phyloP scores from a whole-genome alignment of 208 protist genomes.

The Phytomonas sp. region DNA sequence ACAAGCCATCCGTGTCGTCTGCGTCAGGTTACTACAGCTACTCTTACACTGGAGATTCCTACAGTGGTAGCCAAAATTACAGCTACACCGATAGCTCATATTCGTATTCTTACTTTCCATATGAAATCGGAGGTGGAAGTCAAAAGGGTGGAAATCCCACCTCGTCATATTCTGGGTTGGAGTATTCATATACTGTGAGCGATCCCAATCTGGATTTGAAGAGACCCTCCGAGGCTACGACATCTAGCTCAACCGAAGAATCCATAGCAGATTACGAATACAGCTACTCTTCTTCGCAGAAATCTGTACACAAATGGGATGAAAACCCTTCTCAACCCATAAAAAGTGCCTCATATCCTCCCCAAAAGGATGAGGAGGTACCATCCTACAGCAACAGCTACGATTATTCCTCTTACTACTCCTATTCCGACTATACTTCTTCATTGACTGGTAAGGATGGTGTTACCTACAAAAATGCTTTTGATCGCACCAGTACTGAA shows the following conservation, averaged over 20 bases:
- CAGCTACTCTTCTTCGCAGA: background rate
- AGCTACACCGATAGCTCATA: background rate
- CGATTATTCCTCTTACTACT: conserved; percentile 18
- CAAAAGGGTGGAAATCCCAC: background rate
- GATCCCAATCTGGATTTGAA: background rate
- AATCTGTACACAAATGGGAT: background rate
- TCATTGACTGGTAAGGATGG: background rate
- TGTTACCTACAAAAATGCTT: background rate
- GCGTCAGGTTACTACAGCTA: conserved; percentile 18
- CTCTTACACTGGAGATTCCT: conserved; percentile 18
- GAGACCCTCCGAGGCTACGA: background rate
- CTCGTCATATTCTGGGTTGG: background rate
- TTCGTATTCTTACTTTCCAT: conserved; percentile 17
- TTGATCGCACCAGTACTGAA: background rate
- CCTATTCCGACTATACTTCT: conserved; percentile 9
- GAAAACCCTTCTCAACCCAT: background rate
- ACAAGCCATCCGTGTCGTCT: background rate
- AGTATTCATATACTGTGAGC: background rate
- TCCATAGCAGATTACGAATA: background rate
- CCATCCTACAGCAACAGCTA: conserved; percentile 27
- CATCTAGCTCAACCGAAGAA: background rate
- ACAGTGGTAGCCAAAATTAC: background rate
- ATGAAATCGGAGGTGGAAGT: background rate
- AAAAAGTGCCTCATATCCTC: background rate
- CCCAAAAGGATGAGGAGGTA: background rate